Evolutionary conservation across 768 basidiomycete species (phyloP), one percentile per base, ranked within the genome.

Genomic region (Xerocomus brunneocitrinus): DNA sequence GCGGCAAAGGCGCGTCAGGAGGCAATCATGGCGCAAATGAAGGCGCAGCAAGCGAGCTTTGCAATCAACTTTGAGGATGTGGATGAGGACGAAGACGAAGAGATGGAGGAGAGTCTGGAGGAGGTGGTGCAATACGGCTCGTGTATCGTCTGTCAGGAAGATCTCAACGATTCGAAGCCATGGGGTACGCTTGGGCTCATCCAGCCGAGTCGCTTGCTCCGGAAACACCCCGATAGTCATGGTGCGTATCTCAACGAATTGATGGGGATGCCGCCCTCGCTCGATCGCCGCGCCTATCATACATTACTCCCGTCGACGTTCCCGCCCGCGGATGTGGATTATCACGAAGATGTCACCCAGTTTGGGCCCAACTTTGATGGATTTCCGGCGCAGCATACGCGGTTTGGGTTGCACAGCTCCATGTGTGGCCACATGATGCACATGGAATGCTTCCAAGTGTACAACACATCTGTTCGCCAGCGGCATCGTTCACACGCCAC

Each of bases 111-210:
- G 35, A 72, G 77, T 8, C 72, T 69, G 1, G 78, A 78, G 16
- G 74, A 76, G 44, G 64, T 76, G 22, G 66, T 79, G 3, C 85
- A 86, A 12, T 87, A 84, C 55, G 95, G 95, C 3, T 88, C 87
- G n/a, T 99, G 97, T 66, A 98, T 99, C 57, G 94, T 98, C 9
- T 99, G 97, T 61, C 97, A 98, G 66, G 97, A 98, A 65, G 91
- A 94, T 55, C 80, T 98, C 48, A 88, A 83, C 59, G 65, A 78
- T 3, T 71, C 78, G 14, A 79, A 80, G 55, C 75, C 89, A 0
- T 98, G 97, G 67, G 97, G 97, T 5, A 81, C 82, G 30, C 80
- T 99, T 16, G 91, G 89, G 1, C 74, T 95, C 43, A 66, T 99
- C 7, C 95, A 98, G 62, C 88, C 95, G 0, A 95, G 94, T 67